phyloP scores from a whole-genome alignment of 2,329 filamentous ascomycete species.

The Ophiostoma sp. region DNA sequence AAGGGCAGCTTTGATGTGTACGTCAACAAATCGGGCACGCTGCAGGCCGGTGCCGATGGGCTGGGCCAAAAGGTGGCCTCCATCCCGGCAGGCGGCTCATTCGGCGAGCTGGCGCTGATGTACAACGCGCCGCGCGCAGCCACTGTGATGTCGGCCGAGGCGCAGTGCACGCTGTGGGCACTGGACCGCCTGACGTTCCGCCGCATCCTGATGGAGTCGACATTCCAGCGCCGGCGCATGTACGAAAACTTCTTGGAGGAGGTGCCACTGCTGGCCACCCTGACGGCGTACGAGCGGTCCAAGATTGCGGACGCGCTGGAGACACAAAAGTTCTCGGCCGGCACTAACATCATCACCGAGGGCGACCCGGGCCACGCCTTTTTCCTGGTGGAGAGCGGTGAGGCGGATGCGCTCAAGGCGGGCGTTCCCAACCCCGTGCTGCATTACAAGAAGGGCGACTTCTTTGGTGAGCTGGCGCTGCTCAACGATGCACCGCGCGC shows the following conservation, averaged over 20 bases:
- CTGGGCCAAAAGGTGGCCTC: constrained; percentile 76
- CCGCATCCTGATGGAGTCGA: constrained; percentile 95
- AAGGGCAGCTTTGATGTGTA: constrained; percentile 85
- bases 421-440: constrained; percentile 66
- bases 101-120: constrained; percentile 96
- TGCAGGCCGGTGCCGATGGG: constrained; percentile 75
- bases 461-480: constrained; percentile 92
- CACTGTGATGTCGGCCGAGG: constrained; percentile 79
- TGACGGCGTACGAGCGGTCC: constrained; percentile 88
- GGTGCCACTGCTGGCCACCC: constrained; percentile 73
- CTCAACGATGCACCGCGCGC: constrained; percentile 91
- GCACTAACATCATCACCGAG: constrained; percentile 80
- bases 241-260: constrained; percentile 96
- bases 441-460: constrained; percentile 84
- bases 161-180: constrained; percentile 80
- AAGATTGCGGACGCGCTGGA: constrained; percentile 97
- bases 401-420: constrained; percentile 81
- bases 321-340: constrained; percentile 75
- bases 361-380: constrained; percentile 90
- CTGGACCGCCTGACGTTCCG: constrained; percentile 95
- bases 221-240: constrained; percentile 91
- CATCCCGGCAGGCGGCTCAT: constrained; percentile 84
- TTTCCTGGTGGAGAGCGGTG: constrained; percentile 81
- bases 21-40: constrained; percentile 70
- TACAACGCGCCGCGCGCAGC: constrained; percentile 96